A percentile compares a stretch with the other conserved stretches of the same genome.
These are phyloP conservation scores for Aphanomyces astaci DNA, from an alignment of 352 stramenopile genomes.

Conservation along the genomic window DNA sequence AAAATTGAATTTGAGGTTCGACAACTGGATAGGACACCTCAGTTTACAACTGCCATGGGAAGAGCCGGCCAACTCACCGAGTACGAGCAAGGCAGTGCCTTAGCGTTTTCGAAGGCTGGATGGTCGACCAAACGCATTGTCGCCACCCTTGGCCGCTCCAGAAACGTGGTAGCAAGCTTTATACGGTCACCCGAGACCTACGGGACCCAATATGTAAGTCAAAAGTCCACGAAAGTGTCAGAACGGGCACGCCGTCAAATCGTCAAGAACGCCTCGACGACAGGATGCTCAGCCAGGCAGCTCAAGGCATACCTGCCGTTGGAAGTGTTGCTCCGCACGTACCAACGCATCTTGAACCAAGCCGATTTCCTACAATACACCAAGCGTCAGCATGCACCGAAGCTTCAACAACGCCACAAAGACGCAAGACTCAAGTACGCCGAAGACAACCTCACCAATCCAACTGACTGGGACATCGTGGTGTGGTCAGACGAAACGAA, in stretches of 20 bases:
- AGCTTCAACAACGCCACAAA: too few relatives aligned
- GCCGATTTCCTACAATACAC: too few relatives aligned
- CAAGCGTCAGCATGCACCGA: too few relatives aligned
- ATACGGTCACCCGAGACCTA: background rate
- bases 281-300: background rate
- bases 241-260: background rate
- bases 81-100: background rate
- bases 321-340: background rate
- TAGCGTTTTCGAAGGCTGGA: background rate
- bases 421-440: too few relatives aligned
- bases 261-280: background rate
- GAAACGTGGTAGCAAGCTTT: background rate
- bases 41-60: background rate
- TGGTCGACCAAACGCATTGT: background rate
- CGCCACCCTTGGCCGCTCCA: background rate
- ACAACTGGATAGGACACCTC: background rate
- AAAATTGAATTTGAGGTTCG: background rate
- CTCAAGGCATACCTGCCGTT: background rate
- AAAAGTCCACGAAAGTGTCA: background rate
- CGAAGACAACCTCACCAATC: too few relatives aligned
- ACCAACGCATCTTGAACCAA: background rate
- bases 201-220: background rate
- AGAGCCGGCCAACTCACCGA: background rate
- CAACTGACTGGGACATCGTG: too few relatives aligned
- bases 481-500: too few relatives aligned